Conservation (phyloP, 2,329 filamentous ascomycete species). For the Trichoderma gracile region DNA sequence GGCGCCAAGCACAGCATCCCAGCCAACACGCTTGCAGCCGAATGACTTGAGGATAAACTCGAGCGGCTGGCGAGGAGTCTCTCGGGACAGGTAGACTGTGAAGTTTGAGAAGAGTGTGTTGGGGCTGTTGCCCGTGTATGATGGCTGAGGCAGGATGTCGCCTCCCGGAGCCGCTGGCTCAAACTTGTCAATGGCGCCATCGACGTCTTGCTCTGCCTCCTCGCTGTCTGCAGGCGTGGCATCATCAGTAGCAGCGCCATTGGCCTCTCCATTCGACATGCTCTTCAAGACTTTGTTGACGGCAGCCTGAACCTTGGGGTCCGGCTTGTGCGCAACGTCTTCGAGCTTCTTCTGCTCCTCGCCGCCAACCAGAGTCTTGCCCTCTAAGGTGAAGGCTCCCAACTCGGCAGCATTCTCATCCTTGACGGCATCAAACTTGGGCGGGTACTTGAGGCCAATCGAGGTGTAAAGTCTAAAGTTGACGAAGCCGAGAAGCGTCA, state of each 20-base stretch:
- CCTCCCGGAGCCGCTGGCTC: conserved; percentile 80
- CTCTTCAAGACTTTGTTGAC: conserved; percentile 68
- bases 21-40: conserved; percentile 92
- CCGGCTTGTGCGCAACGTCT: conserved; percentile 50
- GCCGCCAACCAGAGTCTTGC: conserved; percentile 59
- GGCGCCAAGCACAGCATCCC: conserved; percentile 87
- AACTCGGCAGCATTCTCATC: conserved; percentile 90
- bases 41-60: conserved; percentile 94
- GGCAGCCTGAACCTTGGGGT: conserved; percentile 64
- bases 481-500: conserved; percentile 90
- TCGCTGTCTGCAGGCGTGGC: conserved; percentile 43
- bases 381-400: conserved; percentile 86
- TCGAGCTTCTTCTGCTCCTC: conserved; percentile 57
- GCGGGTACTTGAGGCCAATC: conserved; percentile 89
- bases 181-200: conserved; percentile 83
- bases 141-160: conserved; percentile 81
- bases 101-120: conserved; percentile 81
- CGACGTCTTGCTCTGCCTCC: conserved; percentile 51
- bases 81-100: conserved; percentile 90
- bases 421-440: conserved; percentile 83
- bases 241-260: conserved; percentile 41
- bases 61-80: conserved; percentile 84
- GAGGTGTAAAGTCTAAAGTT: conserved; percentile 95
- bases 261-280: conserved; percentile 33
- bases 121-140: conserved; percentile 63